Base-by-base conservation (phyloP, 2,329 filamentous ascomycete species). In the Ophidiomyces ophidiicola region DNA sequence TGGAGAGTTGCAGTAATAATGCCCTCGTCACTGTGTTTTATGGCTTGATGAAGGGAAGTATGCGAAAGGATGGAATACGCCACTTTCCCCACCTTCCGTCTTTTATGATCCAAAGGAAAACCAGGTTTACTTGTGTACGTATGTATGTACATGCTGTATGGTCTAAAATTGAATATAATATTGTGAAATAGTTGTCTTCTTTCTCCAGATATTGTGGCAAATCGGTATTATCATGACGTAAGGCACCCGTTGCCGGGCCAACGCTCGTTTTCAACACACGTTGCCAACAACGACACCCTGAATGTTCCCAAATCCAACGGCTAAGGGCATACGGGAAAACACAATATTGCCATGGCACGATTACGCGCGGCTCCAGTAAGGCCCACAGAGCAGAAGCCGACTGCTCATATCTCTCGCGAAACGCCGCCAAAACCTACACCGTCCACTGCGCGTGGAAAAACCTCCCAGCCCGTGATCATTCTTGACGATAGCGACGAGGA, bases 231-330 rank as follows among this genome's bases (percentile, higher is more conserved):
- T 26, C 24, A 8, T 26, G 24, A 11, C 24, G 11, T 11, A 26
- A 26, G 11, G 11, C 7, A 20, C 5, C 12, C 7, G 39, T 41
- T 41, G 32, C 39, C 24, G 18, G 32, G 39, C 23, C 39, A 41
- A 41, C 39, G 5, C 4, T 14, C 20, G 12, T 12, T 30, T 11
- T 28, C 48, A 44, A 50, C 47, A 36, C 43, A 45, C 2, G 47
- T 44, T 8, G 24, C 7, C 32, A 35, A 17, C 20, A 15, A 35
- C 12, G 2, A 25, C 21, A 15, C 20, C 5, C 20, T 14, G 17
- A 21, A n/a, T n/a, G n/a, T n/a, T n/a, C n/a, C n/a, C n/a, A n/a
- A n/a, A n/a, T n/a, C n/a, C n/a, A n/a, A n/a, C n/a, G n/a, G n/a
- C n/a, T n/a, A n/a, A n/a, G n/a, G 14, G n/a, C 11, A 21, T 1